Base-by-base conservation (phyloP, 192 early-diverging fungal species). In the Backusella liffmaniae region DNA sequence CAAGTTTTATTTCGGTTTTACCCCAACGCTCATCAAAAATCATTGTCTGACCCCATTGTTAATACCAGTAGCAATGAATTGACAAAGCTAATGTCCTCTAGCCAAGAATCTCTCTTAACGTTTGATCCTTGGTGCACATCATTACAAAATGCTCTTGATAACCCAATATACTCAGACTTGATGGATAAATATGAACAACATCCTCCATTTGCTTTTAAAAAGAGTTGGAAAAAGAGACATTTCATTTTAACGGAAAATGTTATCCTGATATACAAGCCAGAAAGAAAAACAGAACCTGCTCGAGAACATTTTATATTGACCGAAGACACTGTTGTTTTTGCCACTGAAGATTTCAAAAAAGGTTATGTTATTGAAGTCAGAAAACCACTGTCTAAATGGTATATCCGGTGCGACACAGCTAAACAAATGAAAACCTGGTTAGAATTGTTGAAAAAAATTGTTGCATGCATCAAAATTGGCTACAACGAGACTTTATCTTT, bases 301-400 rank as follows among this genome's bases (percentile, higher is more conserved):
- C 74, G 73, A 21, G 75, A 80, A 10, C 71, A 73, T 37, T 76
- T 80, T 36, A 30, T 73, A 34, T 42, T 80, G 12, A 75, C 70
- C 6, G 75, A 80, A 44, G 79, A 80, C 29, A 80, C 79, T 5
- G 34, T 80, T 26, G 66, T 80, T 0, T 80, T 80, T 67, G 79
- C 75, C 30, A 73, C 79, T 34, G 75, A 80, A 39, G 79, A 70
- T 30, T 80, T 80, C 51, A 80, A 80, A 35, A 80, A 80, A 44
- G 69, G 59, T 16, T 80, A 69, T 56, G 70, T 75, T 6, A 53
- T 80, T 37, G 79, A 80, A 67, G 34, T 73, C 37, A 74, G 79
- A 70, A 80, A 80, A 71, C 74, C 79, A 12, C 56, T 77, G 18
- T 72, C 37, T 37, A 44, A 59, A 34, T 77, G 76, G 76, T 77